Base-by-base conservation (phyloP, 768 basidiomycete genomes). In the Rhodotorula babjevae region DNA sequence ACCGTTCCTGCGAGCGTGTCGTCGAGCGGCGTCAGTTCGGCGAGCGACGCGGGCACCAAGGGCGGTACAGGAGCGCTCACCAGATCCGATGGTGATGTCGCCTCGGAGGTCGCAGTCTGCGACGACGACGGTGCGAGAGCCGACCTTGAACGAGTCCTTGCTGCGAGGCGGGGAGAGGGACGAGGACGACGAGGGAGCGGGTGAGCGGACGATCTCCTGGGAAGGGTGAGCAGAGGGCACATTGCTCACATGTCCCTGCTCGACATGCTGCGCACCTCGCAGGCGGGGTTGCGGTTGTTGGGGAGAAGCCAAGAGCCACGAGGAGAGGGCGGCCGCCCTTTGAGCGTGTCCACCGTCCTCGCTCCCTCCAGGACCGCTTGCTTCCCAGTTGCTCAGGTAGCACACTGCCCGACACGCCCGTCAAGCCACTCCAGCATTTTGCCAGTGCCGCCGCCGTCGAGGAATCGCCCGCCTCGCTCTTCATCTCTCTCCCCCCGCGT, bases 31-130 rank as follows among this genome's bases (percentile, higher is more conserved):
- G 18, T 60, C 33, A 61, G 16, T n/a, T 8, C 67, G 19, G 27
- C 27, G 23, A 25, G 21, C 23, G 29, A 16, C 16, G 1, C n/a
- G 6, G 21, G 25, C 27, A 21, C 10, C 36, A 12, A 10, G 55
- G 14, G 19, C 58, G n/a, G 33, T 50, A 58, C 7, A 55, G 11
- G 36, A 59, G 23, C 11, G 33, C 69, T 46, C 63, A 87, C 91
- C 90, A 79, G 90, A 85, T 40, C 93, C 93, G 68, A 99, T 90
- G 29, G 93, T 94, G 65, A 95, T 90, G 78, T 93, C 90, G 63
- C 96, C 95, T 80, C 92, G 91, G 77, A 98, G 85, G 73, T 97
- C 93, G 44, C 92, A 91, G 83, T 96, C 93, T 79, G 92, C 90
- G 79, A 91, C 92, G 42, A 97, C 90, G 61, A 95, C 85, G 12